These are phyloP conservation scores for Cicer pinnatifidum DNA, from an alignment of 306 rosid species.

Conservation along the genomic window DNA sequence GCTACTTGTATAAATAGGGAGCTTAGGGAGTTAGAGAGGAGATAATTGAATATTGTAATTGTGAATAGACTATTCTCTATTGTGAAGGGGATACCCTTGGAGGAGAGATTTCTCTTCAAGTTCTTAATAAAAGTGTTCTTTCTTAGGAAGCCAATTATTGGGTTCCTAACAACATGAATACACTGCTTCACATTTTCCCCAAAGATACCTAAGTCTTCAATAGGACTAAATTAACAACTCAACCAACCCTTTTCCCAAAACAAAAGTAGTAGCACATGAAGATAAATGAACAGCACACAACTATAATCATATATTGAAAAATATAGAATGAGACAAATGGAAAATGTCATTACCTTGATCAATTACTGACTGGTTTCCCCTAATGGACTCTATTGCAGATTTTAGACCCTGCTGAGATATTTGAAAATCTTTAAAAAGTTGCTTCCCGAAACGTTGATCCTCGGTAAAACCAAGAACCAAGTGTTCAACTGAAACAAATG, in stretches of 20 bases:
- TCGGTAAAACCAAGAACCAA: constrained; percentile 83
- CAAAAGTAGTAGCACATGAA: constrained; percentile 3
- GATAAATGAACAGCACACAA: constrained; percentile 14
- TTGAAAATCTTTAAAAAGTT: constrained; percentile 80
- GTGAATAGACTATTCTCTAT: no score
- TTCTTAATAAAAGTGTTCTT: no score
- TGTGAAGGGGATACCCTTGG: no score
- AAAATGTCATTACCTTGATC: constrained; percentile 74
- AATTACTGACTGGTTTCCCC: constrained; percentile 92
- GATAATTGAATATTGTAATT: no score
- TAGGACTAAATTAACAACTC: constrained; percentile 6
- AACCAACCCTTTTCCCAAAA: constrained; percentile 5
- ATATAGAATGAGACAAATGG: constrained; percentile 13
- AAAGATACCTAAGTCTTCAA: background rate
- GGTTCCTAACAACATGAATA: background rate
- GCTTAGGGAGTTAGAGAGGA: no score
- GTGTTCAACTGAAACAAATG: constrained; percentile 97
- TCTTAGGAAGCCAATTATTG: no score
- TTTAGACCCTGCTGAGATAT: constrained; percentile 66
- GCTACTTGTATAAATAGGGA: no score
- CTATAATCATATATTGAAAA: background rate
- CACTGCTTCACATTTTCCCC: background rate
- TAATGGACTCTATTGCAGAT: constrained; percentile 80
- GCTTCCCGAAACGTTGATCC: constrained; percentile 95
- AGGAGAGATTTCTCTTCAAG: no score